Evolutionary conservation across 441 rosid genomes (phyloP).

Genomic region (Manihot esculenta): DNA sequence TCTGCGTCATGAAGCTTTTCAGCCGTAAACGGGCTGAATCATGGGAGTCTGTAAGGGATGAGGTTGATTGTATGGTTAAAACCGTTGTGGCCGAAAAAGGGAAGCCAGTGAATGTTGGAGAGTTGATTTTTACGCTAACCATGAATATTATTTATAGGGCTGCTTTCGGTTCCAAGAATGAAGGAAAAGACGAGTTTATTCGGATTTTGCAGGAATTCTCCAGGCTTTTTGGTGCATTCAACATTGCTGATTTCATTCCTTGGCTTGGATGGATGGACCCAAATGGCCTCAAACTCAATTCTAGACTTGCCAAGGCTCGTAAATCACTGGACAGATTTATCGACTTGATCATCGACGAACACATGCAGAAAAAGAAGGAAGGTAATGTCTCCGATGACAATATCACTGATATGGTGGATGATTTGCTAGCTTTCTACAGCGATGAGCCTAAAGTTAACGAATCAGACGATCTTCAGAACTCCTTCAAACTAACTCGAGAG

Average conservation of each 20-base stretch:
- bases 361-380: slow-evolving; percentile 45
- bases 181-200: slow-evolving; percentile 74
- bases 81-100: slow-evolving; percentile 46
- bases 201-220: slow-evolving; percentile 85
- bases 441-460: slow-evolving; percentile 61
- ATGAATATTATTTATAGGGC: slow-evolving; percentile 75
- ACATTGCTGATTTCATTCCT: slow-evolving; percentile 83
- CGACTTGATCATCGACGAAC: slow-evolving; percentile 75
- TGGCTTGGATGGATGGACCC: slow-evolving; percentile 70
- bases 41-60: slow-evolving; percentile 87
- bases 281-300: slow-evolving; percentile 48
- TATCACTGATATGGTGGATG: slow-evolving; percentile 85
- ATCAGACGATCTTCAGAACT: slow-evolving; percentile 54
- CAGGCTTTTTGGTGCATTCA: slow-evolving; percentile 90
- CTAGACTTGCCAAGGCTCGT: slow-evolving; percentile 64
- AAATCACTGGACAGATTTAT: slow-evolving; percentile 64
- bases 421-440: slow-evolving; percentile 69
- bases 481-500: slow-evolving; percentile 68
- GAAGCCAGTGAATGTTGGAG: slow-evolving; percentile 64
- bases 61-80: slow-evolving; percentile 55
- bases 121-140: slow-evolving; percentile 62
- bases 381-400: slow-evolving; percentile 26
- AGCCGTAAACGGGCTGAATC: slow-evolving; percentile 94
- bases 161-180: slow-evolving; percentile 66
- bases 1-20: slow-evolving; percentile 82